These are phyloP conservation scores for Periconia sp. DNA, from an alignment of 2,329 filamentous ascomycete genomes.

Conservation along the genomic window DNA sequence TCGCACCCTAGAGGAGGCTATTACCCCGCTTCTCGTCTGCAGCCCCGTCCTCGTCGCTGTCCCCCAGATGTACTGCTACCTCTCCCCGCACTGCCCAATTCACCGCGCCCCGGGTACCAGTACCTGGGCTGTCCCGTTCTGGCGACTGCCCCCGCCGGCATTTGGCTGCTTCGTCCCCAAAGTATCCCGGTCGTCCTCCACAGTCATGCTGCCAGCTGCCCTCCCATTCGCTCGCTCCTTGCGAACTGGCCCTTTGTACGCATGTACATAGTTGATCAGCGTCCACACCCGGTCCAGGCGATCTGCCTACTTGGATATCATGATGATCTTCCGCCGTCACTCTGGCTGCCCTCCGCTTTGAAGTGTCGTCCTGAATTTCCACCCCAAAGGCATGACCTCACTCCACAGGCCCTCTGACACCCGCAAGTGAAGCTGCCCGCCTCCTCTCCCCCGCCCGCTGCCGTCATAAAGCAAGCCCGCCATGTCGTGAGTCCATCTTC, in stretches of 20 bases:
- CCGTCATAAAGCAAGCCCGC: slow-evolving; percentile 28
- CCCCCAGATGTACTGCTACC: slow-evolving; percentile 42
- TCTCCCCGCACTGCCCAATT: slow-evolving; percentile 8
- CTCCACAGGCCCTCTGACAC: slow-evolving; percentile 28
- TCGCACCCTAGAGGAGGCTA: slow-evolving; percentile 37
- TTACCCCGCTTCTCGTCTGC: slow-evolving; percentile 45
- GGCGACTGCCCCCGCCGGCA: slow-evolving; percentile 35
- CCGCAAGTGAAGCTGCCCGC: slow-evolving; percentile 39
- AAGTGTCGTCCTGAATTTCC: slow-evolving; percentile 33
- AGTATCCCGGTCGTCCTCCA: slow-evolving; percentile 39
- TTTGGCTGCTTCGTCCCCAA: slow-evolving; percentile 36
- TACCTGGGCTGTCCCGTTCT: slow-evolving; percentile 27
- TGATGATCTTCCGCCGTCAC: slow-evolving; percentile 44
- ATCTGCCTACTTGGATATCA: slow-evolving; percentile 46
- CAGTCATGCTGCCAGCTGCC: slow-evolving; percentile 26
- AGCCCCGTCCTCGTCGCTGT: slow-evolving; percentile 20
- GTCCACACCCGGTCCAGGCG: slow-evolving; percentile 35
- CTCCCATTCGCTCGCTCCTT: slow-evolving; percentile 43
- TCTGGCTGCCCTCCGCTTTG: slow-evolving; percentile 37
- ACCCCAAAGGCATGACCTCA: slow-evolving; percentile 44
- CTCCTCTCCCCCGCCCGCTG: slow-evolving; percentile 28
- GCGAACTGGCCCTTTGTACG: slow-evolving; percentile 44
- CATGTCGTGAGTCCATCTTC: slow-evolving; percentile 46
- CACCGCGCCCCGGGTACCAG: slow-evolving; percentile 28
- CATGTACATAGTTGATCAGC: slow-evolving; percentile 49